Evolutionary conservation across 768 basidiomycete genomes (phyloP).

Genomic region (Crassisporium funariophilum): DNA sequence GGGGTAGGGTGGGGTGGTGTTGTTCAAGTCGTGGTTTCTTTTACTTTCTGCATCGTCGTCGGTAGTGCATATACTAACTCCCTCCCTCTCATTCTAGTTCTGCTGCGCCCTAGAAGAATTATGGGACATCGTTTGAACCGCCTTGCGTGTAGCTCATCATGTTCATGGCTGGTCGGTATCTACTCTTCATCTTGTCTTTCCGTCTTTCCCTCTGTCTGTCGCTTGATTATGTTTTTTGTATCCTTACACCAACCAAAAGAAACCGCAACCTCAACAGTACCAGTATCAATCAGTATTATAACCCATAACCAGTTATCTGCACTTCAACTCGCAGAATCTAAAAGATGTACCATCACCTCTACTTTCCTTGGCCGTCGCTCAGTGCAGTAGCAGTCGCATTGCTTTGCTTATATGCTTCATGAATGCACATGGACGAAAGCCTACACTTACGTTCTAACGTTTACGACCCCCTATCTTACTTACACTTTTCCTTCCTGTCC

Average conservation of each 20-base stretch:
- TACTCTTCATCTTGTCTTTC: constrained; percentile 1
- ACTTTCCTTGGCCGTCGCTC: not conserved
- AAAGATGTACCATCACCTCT: not conserved
- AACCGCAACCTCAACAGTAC: no score
- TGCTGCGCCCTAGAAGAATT: constrained; percentile 92
- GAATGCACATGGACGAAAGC: not conserved
- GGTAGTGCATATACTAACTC: not conserved
- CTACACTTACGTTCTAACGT: constrained; percentile 2
- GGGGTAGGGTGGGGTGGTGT: no score
- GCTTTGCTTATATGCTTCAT: constrained; percentile 4
- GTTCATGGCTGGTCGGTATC: no score
- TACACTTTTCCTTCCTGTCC: not conserved
- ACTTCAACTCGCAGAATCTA: constrained; percentile 47
- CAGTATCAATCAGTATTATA: constrained; percentile 2
- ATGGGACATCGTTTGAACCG: constrained; percentile 88
- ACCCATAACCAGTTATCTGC: constrained; percentile 37
- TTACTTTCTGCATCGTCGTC: no score
- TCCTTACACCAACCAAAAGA: constrained; percentile 16
- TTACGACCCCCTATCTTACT: constrained; percentile 1
- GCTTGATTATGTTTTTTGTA: constrained; percentile 7
- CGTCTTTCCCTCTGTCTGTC: constrained; percentile 10
- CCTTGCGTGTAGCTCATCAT: no score
- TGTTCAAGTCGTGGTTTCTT: no score
- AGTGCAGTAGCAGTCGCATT: not conserved
- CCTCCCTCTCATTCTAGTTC: constrained; percentile 56